Conservation (phyloP, 352 stramenopile genomes). For the Globisporangium recalcitrans region DNA sequence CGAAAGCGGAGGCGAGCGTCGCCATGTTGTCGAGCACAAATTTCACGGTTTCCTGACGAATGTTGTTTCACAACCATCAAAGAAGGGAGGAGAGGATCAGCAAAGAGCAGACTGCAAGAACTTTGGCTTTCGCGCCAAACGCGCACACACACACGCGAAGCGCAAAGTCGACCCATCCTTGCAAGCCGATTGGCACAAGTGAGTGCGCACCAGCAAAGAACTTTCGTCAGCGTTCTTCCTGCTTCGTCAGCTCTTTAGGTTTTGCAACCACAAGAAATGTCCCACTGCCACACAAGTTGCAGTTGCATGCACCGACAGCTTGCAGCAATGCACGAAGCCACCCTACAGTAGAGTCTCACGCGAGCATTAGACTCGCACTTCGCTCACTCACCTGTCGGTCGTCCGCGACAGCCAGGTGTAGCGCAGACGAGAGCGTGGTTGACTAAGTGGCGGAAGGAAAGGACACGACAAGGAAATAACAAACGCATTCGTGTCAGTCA, state of each 20-base stretch:
- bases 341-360: neutral
- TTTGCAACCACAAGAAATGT: too few species aligned
- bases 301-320: neutral
- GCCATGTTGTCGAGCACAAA: conserved; percentile 14
- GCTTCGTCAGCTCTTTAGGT: neutral
- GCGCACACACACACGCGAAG: neutral
- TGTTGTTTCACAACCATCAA: conserved; percentile 4
- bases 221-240: conserved; percentile 2
- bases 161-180: neutral
- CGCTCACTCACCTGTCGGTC: conserved; percentile 20
- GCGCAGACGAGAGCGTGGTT: conserved; percentile 21
- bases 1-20: conserved; percentile 3
- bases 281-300: neutral
- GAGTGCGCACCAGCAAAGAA: neutral
- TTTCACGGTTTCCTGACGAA: conserved; percentile 2
- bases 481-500: conserved; percentile 3
- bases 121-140: neutral
- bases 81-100: neutral
- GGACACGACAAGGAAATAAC: conserved; percentile 3
- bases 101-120: neutral
- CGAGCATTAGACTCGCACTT: neutral
- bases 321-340: neutral
- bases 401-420: conserved; percentile 24
- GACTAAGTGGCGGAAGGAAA: conserved; percentile 4
- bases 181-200: neutral